These are phyloP conservation scores for Rhizomucor pusillus DNA, from an alignment of 371 early-diverging fungal genomes.

Conservation along the genomic window DNA sequence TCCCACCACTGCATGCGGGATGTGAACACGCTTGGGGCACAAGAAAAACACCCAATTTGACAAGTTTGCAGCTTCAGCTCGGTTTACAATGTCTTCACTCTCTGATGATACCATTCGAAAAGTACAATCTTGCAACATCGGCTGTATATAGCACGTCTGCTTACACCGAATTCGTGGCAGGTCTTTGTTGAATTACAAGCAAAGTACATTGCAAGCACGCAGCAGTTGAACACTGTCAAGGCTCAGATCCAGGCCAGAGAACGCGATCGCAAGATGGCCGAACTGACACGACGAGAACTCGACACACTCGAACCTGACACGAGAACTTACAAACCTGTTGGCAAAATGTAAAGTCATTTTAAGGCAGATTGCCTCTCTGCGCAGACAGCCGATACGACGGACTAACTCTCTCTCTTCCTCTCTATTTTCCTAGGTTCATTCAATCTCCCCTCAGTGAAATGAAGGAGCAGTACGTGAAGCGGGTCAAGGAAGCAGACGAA, in stretches of 20 bases:
- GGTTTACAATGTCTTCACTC: conserved; percentile 31
- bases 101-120: conserved; percentile 49
- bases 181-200: conserved; percentile 64
- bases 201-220: conserved; percentile 59
- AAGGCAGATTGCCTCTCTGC: neutral
- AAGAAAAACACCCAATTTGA: no score
- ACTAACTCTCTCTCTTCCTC: conserved; percentile 2
- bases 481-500: conserved; percentile 45
- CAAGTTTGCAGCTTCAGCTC: no score
- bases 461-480: conserved; percentile 52
- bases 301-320: conserved; percentile 54
- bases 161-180: conserved; percentile 18
- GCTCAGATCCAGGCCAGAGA: conserved; percentile 68
- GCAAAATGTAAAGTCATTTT: conserved; percentile 63
- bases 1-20: neutral
- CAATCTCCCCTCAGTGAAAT: conserved; percentile 58
- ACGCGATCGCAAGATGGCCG: conserved; percentile 71
- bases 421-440: conserved; percentile 51
- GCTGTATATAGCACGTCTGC: neutral
- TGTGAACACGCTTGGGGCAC: no score
- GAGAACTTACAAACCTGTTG: conserved; percentile 71
- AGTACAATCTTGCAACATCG: conserved; percentile 10
- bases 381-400: neutral
- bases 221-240: conserved; percentile 63
- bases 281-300: conserved; percentile 71